These are phyloP conservation scores for Circinella minor DNA, from an alignment of 371 early-diverging fungal species.

Conservation along the genomic window DNA sequence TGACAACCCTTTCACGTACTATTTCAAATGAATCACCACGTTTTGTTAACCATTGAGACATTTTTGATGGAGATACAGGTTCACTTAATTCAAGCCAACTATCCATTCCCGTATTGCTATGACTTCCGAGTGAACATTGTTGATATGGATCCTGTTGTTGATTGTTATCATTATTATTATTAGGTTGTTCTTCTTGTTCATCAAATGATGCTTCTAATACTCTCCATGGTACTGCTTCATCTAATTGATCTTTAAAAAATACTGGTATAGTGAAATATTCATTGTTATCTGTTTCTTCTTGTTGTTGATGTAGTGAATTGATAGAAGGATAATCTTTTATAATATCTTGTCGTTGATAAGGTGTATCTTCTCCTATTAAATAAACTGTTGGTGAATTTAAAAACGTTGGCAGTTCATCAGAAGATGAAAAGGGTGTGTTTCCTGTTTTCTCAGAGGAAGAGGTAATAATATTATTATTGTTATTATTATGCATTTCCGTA, in stretches of 20 bases:
- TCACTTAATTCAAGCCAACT: conserved; percentile 30
- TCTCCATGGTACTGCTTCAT: conserved; percentile 30
- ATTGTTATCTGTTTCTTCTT: not conserved
- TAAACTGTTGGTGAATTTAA: conserved; percentile 15
- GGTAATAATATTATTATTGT: too few relatives aligned
- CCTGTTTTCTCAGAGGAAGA: not conserved
- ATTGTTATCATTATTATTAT: not conserved
- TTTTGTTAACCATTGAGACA: conserved; percentile 25
- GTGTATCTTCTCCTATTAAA: conserved; percentile 9
- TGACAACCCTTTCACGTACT: conserved; percentile 22
- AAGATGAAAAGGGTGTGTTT: not conserved
- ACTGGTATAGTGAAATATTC: conserved; percentile 1
- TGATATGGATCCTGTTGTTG: not conserved
- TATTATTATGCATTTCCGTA: too few relatives aligned
- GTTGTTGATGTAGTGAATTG: not conserved
- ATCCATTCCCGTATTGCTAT: conserved; percentile 6
- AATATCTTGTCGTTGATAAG: not conserved
- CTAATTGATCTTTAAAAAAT: conserved; percentile 19
- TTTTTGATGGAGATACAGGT: conserved; percentile 17
- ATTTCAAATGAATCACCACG: conserved; percentile 27
- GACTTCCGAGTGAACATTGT: not conserved
- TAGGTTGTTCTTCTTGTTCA: not conserved
- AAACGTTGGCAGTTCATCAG: conserved; percentile 1
- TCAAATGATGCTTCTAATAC: conserved; percentile 23
- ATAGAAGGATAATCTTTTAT: not conserved